Evolutionary conservation across 176 grass and related monocot species (phyloP).

Genomic region (Phragmites australis): DNA sequence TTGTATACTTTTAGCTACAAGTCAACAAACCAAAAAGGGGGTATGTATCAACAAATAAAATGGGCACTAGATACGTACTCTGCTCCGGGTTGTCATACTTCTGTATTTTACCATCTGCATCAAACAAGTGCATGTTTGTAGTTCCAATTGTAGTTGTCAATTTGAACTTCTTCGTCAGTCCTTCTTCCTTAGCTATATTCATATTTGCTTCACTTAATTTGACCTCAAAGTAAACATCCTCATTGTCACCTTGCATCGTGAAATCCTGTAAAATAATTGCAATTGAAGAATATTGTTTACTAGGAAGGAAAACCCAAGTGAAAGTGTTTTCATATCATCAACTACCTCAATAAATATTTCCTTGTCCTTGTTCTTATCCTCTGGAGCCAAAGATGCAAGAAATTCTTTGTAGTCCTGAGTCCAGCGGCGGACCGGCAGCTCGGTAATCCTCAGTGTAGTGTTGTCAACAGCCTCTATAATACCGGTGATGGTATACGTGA

Average conservation of each 20-base stretch:
- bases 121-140: constrained; percentile 97
- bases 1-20: constrained; percentile 9
- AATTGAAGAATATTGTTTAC: not conserved
- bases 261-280: constrained; percentile 45
- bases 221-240: constrained; percentile 62
- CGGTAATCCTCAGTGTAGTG: constrained; percentile 64
- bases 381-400: constrained; percentile 41
- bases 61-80: constrained; percentile 46
- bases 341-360: constrained; percentile 69
- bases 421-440: constrained; percentile 82
- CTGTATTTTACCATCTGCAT: constrained; percentile 62
- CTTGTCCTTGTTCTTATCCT: constrained; percentile 44
- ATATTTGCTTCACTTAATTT: constrained; percentile 62
- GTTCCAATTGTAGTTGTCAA: constrained; percentile 78
- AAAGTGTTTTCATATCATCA: not conserved
- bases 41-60: not conserved
- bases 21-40: not conserved
- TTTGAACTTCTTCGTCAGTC: constrained; percentile 87
- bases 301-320: not conserved
- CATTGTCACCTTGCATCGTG: constrained; percentile 55
- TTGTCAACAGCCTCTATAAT: constrained; percentile 56
- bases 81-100: constrained; percentile 86
- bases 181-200: constrained; percentile 78
- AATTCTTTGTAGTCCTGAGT: constrained; percentile 77
- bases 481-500: constrained; percentile 69